Evolutionary conservation across 2,329 filamentous ascomycete species (phyloP), one percentile per base, ranked within the genome.

Genomic region (Thielaviopsis cerberus): DNA sequence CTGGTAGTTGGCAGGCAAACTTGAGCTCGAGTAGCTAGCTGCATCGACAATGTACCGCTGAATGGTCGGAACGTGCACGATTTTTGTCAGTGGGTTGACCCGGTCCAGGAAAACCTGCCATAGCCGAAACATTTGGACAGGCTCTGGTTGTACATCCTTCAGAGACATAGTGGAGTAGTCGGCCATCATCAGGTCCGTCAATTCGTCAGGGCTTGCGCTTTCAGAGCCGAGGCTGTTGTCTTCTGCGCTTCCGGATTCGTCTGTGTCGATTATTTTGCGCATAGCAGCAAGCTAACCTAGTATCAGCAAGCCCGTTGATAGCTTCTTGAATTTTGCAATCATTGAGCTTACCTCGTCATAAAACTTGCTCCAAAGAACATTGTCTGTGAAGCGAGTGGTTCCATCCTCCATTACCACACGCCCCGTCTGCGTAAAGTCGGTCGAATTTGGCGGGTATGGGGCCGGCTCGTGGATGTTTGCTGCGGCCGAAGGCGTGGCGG

Each of bases 101-200:
- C 86, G 82, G 54, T 87, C 81, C 5, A 88, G 71, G 63, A 83
- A 89, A 8, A 80, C 73, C 66, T 88, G 83, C 86, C 86, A 91
- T 4, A 91, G 74, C 55, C 76, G 76, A 64, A 86, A 82, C 25
- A 86, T 78, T 34, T 86, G 80, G 13, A 79, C 75, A 0, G 81
- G 77, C 4, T 79, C 72, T 0, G 86, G 86, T 63, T 85, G 82
- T 65, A 85, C 69, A 15, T 76, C 73, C 56, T 76, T 72, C 15
- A 72, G 63, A 51, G 67, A 72, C 24, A 67, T 65, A 5, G 68
- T 66, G 1, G 69, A 67, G 27, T 71, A 65, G 56, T 74, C 72
- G 30, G 71, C 70, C 54, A 80, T 68, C 11, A 82, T 62, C 5
- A 81, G 65, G 41, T 76, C 76, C 22, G 73, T 70, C 53, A 78